A percentile compares a stretch with the other conserved stretches of the same genome.
These are phyloP conservation scores for Chytriomyces hyalinus DNA, from an alignment of 192 early-diverging fungal species.

Conservation along the genomic window DNA sequence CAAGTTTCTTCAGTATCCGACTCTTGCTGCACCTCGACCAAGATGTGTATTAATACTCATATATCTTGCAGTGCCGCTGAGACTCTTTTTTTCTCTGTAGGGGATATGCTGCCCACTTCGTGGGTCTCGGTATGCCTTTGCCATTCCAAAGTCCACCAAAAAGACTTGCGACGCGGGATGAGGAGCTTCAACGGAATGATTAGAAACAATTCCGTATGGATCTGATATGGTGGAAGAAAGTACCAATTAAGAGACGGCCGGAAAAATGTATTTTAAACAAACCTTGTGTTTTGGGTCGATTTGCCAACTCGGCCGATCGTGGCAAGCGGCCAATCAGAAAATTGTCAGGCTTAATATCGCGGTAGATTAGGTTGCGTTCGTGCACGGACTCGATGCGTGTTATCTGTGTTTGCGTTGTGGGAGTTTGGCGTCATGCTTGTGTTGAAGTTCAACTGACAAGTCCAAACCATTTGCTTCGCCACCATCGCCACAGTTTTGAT, in stretches of 20 bases:
- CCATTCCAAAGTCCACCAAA: conserved; percentile 92
- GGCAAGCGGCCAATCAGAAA: conserved; percentile 77
- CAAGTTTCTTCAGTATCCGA: no score
- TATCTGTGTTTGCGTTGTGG: conserved; percentile 56
- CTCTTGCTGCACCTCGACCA: conserved; percentile 69
- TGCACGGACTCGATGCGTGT: conserved; percentile 80
- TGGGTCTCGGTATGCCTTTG: conserved; percentile 86
- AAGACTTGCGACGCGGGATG: conserved; percentile 84
- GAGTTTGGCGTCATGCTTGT: background rate
- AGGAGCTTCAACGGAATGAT: conserved; percentile 62
- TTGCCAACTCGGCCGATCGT: conserved; percentile 9
- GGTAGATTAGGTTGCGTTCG: conserved; percentile 88
- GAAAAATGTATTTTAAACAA: background rate
- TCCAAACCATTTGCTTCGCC: conserved; percentile 88
- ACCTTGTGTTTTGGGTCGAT: conserved; percentile 8
- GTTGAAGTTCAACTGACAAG: background rate
- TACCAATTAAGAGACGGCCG: background rate
- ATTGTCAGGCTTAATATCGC: conserved; percentile 83
- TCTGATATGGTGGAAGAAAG: conserved; percentile 33
- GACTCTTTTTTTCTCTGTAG: conserved; percentile 90
- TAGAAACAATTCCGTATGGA: conserved; percentile 52
- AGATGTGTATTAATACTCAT: conserved; percentile 96
- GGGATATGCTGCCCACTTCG: conserved; percentile 86
- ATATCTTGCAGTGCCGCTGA: conserved; percentile 91
- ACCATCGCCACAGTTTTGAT: conserved; percentile 93